These are phyloP conservation scores for Diplocarpon mali DNA, from an alignment of 2,329 filamentous ascomycete species.

Conservation along the genomic window DNA sequence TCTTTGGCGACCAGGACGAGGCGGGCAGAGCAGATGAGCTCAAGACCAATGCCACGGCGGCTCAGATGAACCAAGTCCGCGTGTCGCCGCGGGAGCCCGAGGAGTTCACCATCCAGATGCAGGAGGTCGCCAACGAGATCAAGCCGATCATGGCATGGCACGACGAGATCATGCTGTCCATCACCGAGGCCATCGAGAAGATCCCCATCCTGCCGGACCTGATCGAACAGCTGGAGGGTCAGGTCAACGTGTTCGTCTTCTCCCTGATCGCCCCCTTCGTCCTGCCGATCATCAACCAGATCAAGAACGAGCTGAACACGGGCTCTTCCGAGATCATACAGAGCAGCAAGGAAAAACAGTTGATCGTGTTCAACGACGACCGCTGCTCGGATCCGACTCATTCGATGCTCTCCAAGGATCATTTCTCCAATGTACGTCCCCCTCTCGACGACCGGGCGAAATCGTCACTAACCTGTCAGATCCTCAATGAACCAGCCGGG, in stretches of 20 bases:
- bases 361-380: conserved; percentile 77
- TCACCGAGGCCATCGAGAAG: conserved; percentile 68
- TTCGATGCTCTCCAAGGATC: conserved; percentile 92
- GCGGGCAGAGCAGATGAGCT: conserved; percentile 69
- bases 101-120: conserved; percentile 68
- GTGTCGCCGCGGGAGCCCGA: conserved; percentile 74
- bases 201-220: conserved; percentile 79
- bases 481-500: conserved; percentile 81
- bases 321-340: conserved; percentile 82
- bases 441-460: too few species aligned
- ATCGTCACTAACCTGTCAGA: conserved; percentile 27
- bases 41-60: conserved; percentile 60
- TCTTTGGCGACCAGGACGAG: conserved; percentile 68
- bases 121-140: conserved; percentile 64
- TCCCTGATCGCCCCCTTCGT: conserved; percentile 83
- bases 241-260: conserved; percentile 83
- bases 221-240: conserved; percentile 76
- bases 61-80: conserved; percentile 63
- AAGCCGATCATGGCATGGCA: conserved; percentile 89
- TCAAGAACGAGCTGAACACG: conserved; percentile 76
- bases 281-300: conserved; percentile 73
- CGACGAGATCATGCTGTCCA: conserved; percentile 72
- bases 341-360: conserved; percentile 73
- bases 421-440: conserved; percentile 46
- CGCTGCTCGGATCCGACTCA: conserved; percentile 72